Conservation (phyloP, 305 asterid species). For the Fraxinus paxiana region DNA sequence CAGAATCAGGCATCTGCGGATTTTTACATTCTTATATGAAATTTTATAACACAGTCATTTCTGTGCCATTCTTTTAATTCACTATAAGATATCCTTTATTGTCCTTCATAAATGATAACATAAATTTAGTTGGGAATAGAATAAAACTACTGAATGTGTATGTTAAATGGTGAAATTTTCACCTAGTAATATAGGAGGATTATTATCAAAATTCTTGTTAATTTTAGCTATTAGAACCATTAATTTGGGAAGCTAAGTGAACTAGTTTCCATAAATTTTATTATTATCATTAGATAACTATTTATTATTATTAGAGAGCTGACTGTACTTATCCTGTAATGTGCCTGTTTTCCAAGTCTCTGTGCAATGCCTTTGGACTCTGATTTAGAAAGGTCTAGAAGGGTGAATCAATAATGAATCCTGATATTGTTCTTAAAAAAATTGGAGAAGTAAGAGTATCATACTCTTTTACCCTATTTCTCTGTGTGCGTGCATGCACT, state of each 20-base stretch:
- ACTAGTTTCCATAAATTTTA: neutral
- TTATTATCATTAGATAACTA: neutral
- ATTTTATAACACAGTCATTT: neutral
- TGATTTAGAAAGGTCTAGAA: constrained; percentile 1
- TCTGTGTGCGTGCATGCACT: neutral
- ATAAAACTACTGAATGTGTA: neutral
- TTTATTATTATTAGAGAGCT: neutral
- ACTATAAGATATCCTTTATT: neutral
- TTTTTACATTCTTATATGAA: neutral
- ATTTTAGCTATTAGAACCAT: neutral
- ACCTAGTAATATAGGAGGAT: neutral
- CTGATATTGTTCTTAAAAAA: constrained; percentile 14
- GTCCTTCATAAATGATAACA: neutral
- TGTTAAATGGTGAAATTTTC: neutral
- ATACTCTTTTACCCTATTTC: neutral
- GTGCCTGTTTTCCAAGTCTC: constrained; percentile 18
- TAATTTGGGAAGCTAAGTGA: neutral
- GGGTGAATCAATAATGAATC: constrained; percentile 17
- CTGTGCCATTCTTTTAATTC: neutral
- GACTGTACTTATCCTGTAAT: constrained; percentile 6
- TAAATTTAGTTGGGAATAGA: neutral
- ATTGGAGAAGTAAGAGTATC: constrained; percentile 26
- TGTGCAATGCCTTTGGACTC: constrained; percentile 20
- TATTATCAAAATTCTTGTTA: neutral
- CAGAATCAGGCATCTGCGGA: neutral